Evolutionary conservation across 441 rosid species (phyloP).

Genomic region (Populus hybrid): DNA sequence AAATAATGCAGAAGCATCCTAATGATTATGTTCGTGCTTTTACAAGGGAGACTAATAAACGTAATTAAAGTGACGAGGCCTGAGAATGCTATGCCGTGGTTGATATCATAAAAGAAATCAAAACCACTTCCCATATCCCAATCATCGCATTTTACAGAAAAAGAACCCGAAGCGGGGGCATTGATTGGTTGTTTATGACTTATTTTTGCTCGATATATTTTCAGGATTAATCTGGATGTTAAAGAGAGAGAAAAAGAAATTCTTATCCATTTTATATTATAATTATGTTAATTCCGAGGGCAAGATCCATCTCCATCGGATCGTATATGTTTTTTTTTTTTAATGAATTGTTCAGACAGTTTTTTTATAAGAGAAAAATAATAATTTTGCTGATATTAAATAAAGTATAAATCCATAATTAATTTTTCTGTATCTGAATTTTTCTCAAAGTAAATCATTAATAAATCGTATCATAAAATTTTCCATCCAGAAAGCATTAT

Average conservation of each 20-base stretch:
- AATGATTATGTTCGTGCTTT: constrained; percentile 39
- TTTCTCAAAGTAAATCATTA: too few species aligned
- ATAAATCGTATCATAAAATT: too few species aligned
- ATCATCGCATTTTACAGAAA: too few species aligned
- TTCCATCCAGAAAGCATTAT: too few species aligned
- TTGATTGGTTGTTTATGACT: not conserved
- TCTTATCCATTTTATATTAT: not conserved
- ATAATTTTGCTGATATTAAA: too few species aligned
- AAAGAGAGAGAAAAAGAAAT: not conserved
- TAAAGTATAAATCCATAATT: too few species aligned
- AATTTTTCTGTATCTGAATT: too few species aligned
- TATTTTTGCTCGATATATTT: not conserved
- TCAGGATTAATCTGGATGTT: not conserved
- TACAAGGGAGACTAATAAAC: constrained; percentile 19
- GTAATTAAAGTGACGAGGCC: constrained; percentile 14
- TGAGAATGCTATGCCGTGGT: not conserved
- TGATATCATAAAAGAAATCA: too few species aligned
- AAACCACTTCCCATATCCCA: too few species aligned
- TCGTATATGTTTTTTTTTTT: not conserved
- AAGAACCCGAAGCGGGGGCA: too few species aligned
- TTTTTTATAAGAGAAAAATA: not conserved
- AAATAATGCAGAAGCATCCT: constrained; percentile 19
- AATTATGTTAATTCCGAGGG: not conserved
- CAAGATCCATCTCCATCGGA: not conserved
- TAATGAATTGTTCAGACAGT: not conserved